Base-by-base conservation (phyloP, 2,329 filamentous ascomycete species). In the Alternaria conjuncta region DNA sequence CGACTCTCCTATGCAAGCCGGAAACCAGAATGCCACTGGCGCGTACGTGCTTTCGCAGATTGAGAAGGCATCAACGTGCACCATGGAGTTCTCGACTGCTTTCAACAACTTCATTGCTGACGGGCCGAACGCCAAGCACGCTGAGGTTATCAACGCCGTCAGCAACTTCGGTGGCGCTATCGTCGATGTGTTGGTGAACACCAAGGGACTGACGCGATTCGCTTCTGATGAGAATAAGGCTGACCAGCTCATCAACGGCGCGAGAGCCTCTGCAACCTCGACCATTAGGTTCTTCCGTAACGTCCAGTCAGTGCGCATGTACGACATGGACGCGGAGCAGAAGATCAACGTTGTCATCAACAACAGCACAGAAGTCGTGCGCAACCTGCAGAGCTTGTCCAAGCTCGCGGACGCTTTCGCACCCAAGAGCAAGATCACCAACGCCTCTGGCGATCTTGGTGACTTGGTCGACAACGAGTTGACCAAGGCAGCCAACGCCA, bases 31-130 rank as follows among this genome's bases (percentile, higher is more conserved):
- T 75, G 96, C 96, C 1, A 97, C 94, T 44, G 94, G 96, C 13
- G 89, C 95, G 2, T 98, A 96, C 77, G 94, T 99, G 12, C 86
- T 99, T 55, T 98, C 95, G 2, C 95, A 98, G 79, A 94, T 98
- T 62, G 96, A 99, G 79, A 99, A 98, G 84, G 94, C 96, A 0
- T 96, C 94, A 8, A 89, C 94, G 10, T 97, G 90, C 69, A 93
- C 96, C 12, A 98, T 96, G 81, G 96, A 99, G 78, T 99, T 99
- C 81, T 96, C 95, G 2, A 98, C 95, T 0, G 91, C 96, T 0
- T 99, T 98, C 86, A 99, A 97, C 84, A 97, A 97, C 81, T 98
- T 96, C 80, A 96, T 99, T 73, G 96, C 95, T 8, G 96, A 99
- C 77, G 96, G 96, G 0, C 94, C 95, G 6, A 97, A 94, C 79